Percentiles rank a stretch among this genome's conserved stretches.
phyloP scores from a whole-genome alignment of 345 rosid genomes.

The Toxicodendron radicans region DNA sequence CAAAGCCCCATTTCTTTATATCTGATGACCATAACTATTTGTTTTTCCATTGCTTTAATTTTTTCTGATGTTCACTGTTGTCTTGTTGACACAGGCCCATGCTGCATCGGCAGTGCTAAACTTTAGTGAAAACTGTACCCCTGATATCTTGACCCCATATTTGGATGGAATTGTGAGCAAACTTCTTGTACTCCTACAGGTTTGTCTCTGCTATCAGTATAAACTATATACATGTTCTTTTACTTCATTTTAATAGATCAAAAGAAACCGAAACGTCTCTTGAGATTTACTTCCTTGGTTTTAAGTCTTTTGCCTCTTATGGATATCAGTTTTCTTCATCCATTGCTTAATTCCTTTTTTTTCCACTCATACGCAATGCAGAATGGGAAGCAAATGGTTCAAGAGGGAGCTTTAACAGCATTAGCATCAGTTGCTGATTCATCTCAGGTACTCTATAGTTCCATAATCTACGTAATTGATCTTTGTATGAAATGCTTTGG shows the following conservation, averaged over 20 bases:
- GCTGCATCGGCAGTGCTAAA: conserved; percentile 81
- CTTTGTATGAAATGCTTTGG: not conserved
- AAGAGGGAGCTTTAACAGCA: conserved; percentile 78
- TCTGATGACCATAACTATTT: conserved; percentile 12
- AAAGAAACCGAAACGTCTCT: not conserved
- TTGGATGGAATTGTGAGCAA: conserved; percentile 73
- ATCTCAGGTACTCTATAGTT: conserved; percentile 45
- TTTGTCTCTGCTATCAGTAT: conserved; percentile 13
- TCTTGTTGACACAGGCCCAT: conserved; percentile 48
- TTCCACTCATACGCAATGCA: conserved; percentile 16
- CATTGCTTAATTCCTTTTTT: not conserved
- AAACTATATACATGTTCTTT: not conserved
- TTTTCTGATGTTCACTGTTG: not conserved
- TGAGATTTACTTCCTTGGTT: not conserved
- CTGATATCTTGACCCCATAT: conserved; percentile 64
- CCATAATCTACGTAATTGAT: not conserved
- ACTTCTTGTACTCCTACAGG: conserved; percentile 75
- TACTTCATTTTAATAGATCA: not conserved
- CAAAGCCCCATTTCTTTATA: conserved; percentile 10
- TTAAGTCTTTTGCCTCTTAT: not conserved
- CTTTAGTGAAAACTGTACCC: conserved; percentile 72
- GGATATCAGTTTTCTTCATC: not conserved
- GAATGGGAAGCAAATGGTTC: conserved; percentile 80
- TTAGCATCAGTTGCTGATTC: conserved; percentile 83
- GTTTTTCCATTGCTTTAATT: not conserved